A percentile compares a stretch with the other conserved stretches of the same genome.
These are phyloP conservation scores for Paramyrothecium roridum DNA, from an alignment of 2,329 filamentous ascomycete genomes.

Conservation along the genomic window DNA sequence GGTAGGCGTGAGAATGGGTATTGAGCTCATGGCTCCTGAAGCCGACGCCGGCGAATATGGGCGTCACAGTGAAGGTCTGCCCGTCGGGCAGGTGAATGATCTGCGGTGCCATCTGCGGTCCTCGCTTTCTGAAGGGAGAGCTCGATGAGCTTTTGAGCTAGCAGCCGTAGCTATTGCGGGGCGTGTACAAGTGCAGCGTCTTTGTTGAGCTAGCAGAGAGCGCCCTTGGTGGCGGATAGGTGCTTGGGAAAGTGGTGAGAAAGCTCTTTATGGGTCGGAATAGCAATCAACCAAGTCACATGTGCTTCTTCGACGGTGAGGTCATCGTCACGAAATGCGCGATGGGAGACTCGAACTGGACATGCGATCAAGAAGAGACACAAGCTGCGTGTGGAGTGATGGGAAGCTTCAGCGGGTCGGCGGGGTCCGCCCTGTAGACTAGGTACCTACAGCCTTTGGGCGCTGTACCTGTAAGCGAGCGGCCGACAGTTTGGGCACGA, in stretches of 20 bases:
- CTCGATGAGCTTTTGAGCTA: neutral
- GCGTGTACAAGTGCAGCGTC: no score
- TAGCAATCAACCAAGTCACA: neutral
- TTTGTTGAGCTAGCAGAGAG: no score
- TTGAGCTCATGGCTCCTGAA: conserved; percentile 82
- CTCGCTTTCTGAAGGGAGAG: neutral
- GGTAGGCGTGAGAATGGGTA: conserved; percentile 67
- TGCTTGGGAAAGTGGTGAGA: no score
- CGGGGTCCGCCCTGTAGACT: neutral
- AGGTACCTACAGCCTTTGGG: no score
- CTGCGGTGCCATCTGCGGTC: conserved; percentile 30
- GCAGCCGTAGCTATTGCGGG: no score
- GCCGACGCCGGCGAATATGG: conserved; percentile 86
- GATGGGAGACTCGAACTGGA: neutral
- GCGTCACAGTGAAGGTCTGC: conserved; percentile 74
- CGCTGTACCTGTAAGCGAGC: no score
- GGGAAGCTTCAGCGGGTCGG: neutral
- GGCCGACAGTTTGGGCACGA: neutral
- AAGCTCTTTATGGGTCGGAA: no score
- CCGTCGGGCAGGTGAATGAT: conserved; percentile 80
- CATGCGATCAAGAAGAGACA: neutral
- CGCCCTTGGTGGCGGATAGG: no score
- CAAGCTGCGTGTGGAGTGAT: neutral
- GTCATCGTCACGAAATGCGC: neutral
- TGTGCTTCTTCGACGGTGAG: neutral